A percentile compares a stretch with the other conserved stretches of the same genome.
These are phyloP conservation scores for Zancudomyces culisetae DNA, from an alignment of 371 early-diverging fungal species.

Conservation along the genomic window DNA sequence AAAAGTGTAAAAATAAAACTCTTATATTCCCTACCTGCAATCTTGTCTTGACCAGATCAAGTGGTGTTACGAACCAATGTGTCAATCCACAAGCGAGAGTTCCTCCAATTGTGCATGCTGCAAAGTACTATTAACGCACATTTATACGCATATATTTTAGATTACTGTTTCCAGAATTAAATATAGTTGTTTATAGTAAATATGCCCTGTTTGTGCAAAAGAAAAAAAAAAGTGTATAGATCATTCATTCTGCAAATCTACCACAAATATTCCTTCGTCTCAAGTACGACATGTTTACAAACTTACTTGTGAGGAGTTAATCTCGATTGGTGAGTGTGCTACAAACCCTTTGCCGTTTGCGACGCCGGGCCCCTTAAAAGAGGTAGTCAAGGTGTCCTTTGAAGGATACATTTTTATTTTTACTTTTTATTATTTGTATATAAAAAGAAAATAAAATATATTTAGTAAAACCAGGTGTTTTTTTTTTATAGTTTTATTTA, in stretches of 20 bases:
- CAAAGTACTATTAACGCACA: conserved; percentile 23
- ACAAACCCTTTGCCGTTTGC: conserved; percentile 22
- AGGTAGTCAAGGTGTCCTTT: conserved; percentile 14
- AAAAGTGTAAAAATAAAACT: too few species aligned
- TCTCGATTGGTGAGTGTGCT: conserved; percentile 27
- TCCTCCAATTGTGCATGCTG: conserved; percentile 38
- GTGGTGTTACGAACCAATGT: conserved; percentile 44
- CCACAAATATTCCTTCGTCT: background rate
- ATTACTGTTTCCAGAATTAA: too few species aligned
- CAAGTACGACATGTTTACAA: background rate
- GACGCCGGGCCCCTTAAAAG: conserved; percentile 18
- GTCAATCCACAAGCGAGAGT: conserved; percentile 49
- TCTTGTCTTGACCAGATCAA: conserved; percentile 54
- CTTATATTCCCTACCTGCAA: conserved; percentile 38
- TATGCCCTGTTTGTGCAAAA: too few species aligned
- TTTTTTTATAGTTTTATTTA: too few species aligned
- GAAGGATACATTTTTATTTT: conserved; percentile 21
- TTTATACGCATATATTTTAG: too few species aligned
- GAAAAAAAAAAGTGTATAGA: too few species aligned
- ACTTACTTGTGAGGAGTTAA: conserved; percentile 27
- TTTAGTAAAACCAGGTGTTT: too few species aligned
- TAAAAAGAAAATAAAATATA: too few species aligned
- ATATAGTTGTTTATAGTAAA: too few species aligned
- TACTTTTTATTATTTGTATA: too few species aligned
- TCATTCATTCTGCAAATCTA: too few species aligned